Base-by-base conservation (phyloP, 2,329 filamentous ascomycete genomes). In the Bertia moriformis region DNA sequence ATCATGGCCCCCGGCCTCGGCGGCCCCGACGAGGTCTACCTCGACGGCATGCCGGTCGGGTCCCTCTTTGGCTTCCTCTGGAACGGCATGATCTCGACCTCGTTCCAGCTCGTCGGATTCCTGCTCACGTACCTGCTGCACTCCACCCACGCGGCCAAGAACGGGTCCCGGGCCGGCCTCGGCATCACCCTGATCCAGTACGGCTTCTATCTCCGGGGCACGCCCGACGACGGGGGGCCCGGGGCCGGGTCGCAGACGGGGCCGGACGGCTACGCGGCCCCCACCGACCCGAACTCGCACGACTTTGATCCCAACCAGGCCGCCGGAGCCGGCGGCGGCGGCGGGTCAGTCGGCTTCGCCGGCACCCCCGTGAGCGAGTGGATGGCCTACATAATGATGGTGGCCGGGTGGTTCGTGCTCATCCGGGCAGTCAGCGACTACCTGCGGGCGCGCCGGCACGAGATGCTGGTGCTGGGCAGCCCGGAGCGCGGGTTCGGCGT, bases 111-210 rank as follows among this genome's bases (percentile, higher is more conserved):
- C 45, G 85, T 95, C 60, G 91, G 91, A 40, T 98, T 98, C 69
- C 76, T 98, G 19, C 82, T 98, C 51, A 96, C 91, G 19, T 98
- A 98, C 58, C 83, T 98, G 41, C 73, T 98, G 3, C 91, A 98
- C 68, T 96, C 91, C 19, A 94, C 89, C 4, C 91, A 98, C 59
- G 91, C 91, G 3, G 91, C 91, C 50, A 98, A 98, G 65, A 94
- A 98, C 56, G 91, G 91, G 38, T 94, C 88, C 36, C 83, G 86
- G 52, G 88, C 89, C 39, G 91, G 91, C 40, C 78, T 98, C 38
- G 91, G 91, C 44, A 85, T 98, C 49, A 95, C 88, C 0, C 71
- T 98, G 10, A 87, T 98, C 37, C 89, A 96, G 57, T 96, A 93
- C 53, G 91, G 91, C 20, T 96, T 98, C 60, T 87, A 86, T 49